Evolutionary conservation across 345 rosid species (phyloP), one percentile per base, ranked within the genome.

Genomic region (Kandelia obovata): DNA sequence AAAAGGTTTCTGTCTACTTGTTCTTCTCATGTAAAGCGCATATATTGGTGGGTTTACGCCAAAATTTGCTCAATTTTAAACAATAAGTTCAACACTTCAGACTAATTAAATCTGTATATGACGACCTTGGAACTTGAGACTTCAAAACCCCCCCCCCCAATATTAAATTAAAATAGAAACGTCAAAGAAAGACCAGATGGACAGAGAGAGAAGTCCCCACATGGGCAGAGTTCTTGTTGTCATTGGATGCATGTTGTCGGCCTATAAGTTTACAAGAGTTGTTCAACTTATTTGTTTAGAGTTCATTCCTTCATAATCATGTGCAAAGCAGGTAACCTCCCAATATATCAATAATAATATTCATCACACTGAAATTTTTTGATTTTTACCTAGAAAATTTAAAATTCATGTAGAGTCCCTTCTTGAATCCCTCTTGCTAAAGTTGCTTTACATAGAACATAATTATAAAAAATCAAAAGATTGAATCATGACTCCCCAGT

Each of bases 241-340:
- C 59, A 56, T 27, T 56, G 31, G 10, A 56, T 56, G 59, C 59
- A 56, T 43, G 30, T 56, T 56, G 59, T 56, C 59, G 59, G 31
- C 30, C 17, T 16, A 56, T 25, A 8, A 5, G 59, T 56, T 10
- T 10, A 56, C 59, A 56, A 56, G 59, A 27, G 49, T 43, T 11
- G 19, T 11, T 43, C 49, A 43, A 43, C 49, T 13, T 2, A 43
- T 13, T 43, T 43, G 49, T 43, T 43, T 43, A 43, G 13, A 43
- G 19, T 43, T 43, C 49, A 43, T 43, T 43, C 11, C 47, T 43
- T 43, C 47, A 43, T 11, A 43, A 13, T 43, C 49, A 43, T 43
- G 49, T 43, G 49, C 49, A 15, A 43, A 13, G 16, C 49, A 34
- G 9, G 37, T 10, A 34, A 34, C 49, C 17, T 11, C 49, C 46